Conservation (phyloP, 225 moss, liverwort and hornwort genomes). For the Marchantia polymorpha region DNA sequence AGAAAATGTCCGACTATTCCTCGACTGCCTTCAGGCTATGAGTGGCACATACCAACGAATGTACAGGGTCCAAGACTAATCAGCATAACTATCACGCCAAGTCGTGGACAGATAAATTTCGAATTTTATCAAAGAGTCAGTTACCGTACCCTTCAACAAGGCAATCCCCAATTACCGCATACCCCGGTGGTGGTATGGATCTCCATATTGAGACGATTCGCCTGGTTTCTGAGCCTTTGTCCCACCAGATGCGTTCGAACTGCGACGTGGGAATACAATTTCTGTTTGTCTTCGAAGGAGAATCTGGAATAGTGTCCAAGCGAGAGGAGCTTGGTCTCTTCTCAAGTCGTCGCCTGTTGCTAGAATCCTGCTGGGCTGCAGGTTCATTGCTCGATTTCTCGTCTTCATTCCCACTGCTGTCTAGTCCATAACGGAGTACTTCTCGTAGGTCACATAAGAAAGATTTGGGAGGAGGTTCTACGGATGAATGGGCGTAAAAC, state of each 20-base stretch:
- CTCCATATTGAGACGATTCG: slow-evolving; percentile 89
- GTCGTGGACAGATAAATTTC: too few species aligned
- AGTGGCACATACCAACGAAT: neutral
- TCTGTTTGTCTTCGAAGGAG: slow-evolving; percentile 53
- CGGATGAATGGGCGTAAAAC: slow-evolving; percentile 77
- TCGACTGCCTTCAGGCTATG: neutral
- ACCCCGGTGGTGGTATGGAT: slow-evolving; percentile 76
- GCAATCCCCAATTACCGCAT: slow-evolving; percentile 89
- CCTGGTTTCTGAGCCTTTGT: slow-evolving; percentile 80
- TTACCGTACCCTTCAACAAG: slow-evolving; percentile 71
- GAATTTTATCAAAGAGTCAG: neutral
- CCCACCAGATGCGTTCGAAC: slow-evolving; percentile 98
- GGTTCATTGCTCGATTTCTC: slow-evolving; percentile 38
- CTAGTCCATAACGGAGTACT: slow-evolving; percentile 52
- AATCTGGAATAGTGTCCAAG: slow-evolving; percentile 54
- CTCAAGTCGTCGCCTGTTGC: slow-evolving; percentile 42
- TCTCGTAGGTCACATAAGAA: slow-evolving; percentile 68
- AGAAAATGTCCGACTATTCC: neutral
- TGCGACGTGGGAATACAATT: slow-evolving; percentile 78
- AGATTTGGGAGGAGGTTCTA: slow-evolving; percentile 52
- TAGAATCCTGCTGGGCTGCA: slow-evolving; percentile 21
- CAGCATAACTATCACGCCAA: too few species aligned
- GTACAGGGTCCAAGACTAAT: too few species aligned
- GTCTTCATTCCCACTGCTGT: slow-evolving; percentile 52
- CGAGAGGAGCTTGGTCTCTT: slow-evolving; percentile 59